Base-by-base conservation (phyloP, 306 rosid genomes). In the Lathyrus sativus region DNA sequence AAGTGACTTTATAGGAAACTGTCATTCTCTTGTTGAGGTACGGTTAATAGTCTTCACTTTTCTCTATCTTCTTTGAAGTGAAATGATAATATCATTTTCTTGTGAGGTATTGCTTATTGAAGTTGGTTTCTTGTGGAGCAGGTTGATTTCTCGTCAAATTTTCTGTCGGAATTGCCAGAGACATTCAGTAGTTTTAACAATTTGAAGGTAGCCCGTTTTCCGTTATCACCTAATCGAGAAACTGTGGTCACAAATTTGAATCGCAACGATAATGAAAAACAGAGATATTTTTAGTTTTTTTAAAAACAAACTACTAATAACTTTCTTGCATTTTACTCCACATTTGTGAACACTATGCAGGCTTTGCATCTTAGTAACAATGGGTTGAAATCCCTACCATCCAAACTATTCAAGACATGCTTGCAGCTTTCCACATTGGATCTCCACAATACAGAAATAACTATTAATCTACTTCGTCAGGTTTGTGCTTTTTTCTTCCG, bases 11-110 rank as follows among this genome's bases (percentile, higher is more conserved):
- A 51, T 93, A 45, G 97, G 95, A 69, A 80, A 81, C 62, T 90
- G 96, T 35, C 77, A 41, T 74, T 86, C 97, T 72, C 98, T 93
- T 76, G 73, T 82, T 63, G 96, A 90, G 97, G 98, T 92, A 81
- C 31, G 54, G 17, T 62, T 55, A 49, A 37, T 48, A 43, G 11
- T 65, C 74, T 70, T 70, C 38, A 37, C 28, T 57, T 55, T 49
- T 63, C 50, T 53, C 38, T 43, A 43, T 57, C 61, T 43, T 68
- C 44, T 37, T 46, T 39, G 46, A 17, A 66, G 12, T 39, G 70
- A 65, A 67, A 65, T 66, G 45, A 18, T 49, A 15, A n/a, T 67
- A 4, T 24, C 38, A 41, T 28, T 37, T 78, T 41, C 18, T 26
- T 54, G 18, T 53, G 24, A 14, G 18, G 49, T 17, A 19, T 48